phyloP scores from a whole-genome alignment of 2,329 filamentous ascomycete genomes.

The Stromatinia cepivora region DNA sequence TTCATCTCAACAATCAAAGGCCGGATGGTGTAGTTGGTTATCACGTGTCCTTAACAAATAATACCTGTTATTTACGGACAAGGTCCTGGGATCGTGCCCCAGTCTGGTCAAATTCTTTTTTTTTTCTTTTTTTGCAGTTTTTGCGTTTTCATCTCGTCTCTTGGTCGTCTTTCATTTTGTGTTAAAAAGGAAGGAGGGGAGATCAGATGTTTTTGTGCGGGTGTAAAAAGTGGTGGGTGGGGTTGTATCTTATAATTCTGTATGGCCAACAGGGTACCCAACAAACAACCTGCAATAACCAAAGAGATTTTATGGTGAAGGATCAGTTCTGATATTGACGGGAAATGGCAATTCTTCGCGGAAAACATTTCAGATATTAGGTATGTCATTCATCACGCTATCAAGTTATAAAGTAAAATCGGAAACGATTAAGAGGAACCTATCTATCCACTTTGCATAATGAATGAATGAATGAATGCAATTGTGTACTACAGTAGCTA shows the following conservation, averaged over 20 bases:
- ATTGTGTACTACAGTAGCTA: not conserved
- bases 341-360: too few species aligned
- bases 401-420: not conserved
- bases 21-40: slow-evolving; percentile 23
- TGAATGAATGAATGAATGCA: not conserved
- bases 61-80: slow-evolving; percentile 1
- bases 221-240: not conserved
- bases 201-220: not conserved
- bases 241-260: not conserved
- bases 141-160: not conserved
- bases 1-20: not conserved
- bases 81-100: slow-evolving; percentile 16
- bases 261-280: too few species aligned
- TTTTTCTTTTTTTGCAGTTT: not conserved
- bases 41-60: slow-evolving; percentile 16
- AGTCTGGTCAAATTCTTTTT: not conserved
- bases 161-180: not conserved
- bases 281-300: too few species aligned
- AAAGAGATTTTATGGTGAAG: too few species aligned
- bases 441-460: not conserved
- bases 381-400: not conserved
- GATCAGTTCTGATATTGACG: too few species aligned
- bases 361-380: too few species aligned
- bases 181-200: too few species aligned
- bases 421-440: not conserved